Conservation (phyloP, 768 basidiomycete species). For the Pleurotus pulmonarius region DNA sequence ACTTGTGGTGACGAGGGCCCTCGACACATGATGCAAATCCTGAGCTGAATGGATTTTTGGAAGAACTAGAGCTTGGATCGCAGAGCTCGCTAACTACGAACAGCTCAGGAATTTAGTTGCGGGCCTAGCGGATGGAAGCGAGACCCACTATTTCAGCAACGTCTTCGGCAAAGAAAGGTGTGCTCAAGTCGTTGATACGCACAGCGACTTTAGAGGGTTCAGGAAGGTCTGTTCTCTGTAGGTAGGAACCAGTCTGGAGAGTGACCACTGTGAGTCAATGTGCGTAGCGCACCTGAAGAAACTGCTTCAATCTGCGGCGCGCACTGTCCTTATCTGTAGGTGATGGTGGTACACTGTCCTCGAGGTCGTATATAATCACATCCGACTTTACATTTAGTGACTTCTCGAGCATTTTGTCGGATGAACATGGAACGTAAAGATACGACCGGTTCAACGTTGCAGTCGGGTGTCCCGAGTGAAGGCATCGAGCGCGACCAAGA, state of each 20-base stretch:
- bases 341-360: slow-evolving; percentile 78
- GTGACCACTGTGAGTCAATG: too few relatives aligned
- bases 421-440: slow-evolving; percentile 80
- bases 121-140: background rate
- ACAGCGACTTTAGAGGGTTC: slow-evolving; percentile 56
- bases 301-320: slow-evolving; percentile 48
- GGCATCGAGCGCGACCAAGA: too few relatives aligned
- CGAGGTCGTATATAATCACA: slow-evolving; percentile 82
- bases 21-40: slow-evolving; percentile 63
- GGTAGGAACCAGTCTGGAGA: background rate
- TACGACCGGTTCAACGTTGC: slow-evolving; percentile 43
- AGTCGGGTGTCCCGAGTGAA: background rate
- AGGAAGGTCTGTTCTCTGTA: slow-evolving; percentile 32
- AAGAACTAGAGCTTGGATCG: slow-evolving; percentile 67
- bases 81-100: slow-evolving; percentile 25
- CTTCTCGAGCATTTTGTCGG: slow-evolving; percentile 78
- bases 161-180: slow-evolving; percentile 65
- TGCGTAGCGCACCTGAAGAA: slow-evolving; percentile 44
- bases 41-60: slow-evolving; percentile 77
- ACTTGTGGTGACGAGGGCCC: slow-evolving; percentile 21
- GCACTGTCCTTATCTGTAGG: slow-evolving; percentile 59
- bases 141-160: slow-evolving; percentile 51
- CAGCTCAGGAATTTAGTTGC: background rate
- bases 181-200: slow-evolving; percentile 64
- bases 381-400: slow-evolving; percentile 64